These are phyloP conservation scores for Lunularia cruciata DNA, from an alignment of 225 moss, liverwort and hornwort genomes.

Conservation along the genomic window DNA sequence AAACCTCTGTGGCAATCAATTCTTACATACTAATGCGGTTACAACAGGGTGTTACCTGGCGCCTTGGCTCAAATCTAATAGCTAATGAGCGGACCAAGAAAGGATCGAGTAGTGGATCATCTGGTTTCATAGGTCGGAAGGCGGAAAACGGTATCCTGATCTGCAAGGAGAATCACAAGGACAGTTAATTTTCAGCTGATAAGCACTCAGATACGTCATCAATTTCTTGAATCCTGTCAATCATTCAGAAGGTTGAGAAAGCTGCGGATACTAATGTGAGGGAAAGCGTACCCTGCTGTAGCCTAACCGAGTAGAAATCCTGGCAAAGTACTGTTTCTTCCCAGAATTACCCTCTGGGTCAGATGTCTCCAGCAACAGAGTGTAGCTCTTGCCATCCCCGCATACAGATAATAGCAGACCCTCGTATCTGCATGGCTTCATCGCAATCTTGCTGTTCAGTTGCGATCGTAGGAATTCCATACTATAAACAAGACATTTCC, in stretches of 20 bases:
- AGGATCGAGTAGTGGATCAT: slow-evolving; percentile 71
- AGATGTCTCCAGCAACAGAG: slow-evolving; percentile 66
- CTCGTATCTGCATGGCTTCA: slow-evolving; percentile 60
- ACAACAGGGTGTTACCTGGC: slow-evolving; percentile 34
- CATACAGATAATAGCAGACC: slow-evolving; percentile 82
- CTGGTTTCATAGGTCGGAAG: slow-evolving; percentile 69
- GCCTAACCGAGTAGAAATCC: slow-evolving; percentile 74
- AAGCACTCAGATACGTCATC: not conserved
- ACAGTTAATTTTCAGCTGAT: not conserved
- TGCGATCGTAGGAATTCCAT: too few species aligned
- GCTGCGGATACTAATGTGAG: not conserved
- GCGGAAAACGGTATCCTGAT: slow-evolving; percentile 77
- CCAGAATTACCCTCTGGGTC: slow-evolving; percentile 56
- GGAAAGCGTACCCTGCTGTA: slow-evolving; percentile 67
- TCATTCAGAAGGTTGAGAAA: not conserved
- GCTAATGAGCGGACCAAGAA: slow-evolving; percentile 69
- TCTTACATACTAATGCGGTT: too few species aligned
- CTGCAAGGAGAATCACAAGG: slow-evolving; percentile 41
- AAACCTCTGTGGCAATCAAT: too few species aligned
- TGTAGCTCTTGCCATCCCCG: slow-evolving; percentile 82
- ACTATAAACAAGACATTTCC: not conserved
- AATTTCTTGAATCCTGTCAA: not conserved
- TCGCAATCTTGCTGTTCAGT: slow-evolving; percentile 6
- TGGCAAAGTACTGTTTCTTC: slow-evolving; percentile 57
- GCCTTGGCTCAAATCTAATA: slow-evolving; percentile 83